A percentile compares a stretch with the other conserved stretches of the same genome.
These are phyloP conservation scores for Pseudogymnoascus sp. DNA, from an alignment of 2,329 filamentous ascomycete species.

Conservation along the genomic window DNA sequence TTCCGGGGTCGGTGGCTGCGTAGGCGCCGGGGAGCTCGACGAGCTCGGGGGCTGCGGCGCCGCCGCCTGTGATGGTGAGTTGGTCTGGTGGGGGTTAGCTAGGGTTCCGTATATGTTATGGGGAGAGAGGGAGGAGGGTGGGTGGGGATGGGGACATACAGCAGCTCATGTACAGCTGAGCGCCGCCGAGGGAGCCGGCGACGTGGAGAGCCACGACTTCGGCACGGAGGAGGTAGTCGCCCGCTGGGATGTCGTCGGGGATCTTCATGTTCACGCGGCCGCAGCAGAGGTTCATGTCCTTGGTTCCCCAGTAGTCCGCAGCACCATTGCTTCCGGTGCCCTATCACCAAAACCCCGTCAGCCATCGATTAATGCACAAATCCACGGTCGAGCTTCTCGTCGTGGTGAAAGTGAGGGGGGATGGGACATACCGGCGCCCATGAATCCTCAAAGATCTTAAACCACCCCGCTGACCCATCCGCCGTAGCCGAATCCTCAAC, in stretches of 20 bases:
- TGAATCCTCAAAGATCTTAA: conserved; percentile 45
- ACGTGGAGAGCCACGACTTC: conserved; percentile 48
- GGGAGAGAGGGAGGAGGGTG: background rate
- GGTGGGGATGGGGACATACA: conserved; percentile 10
- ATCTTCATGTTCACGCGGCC: conserved; percentile 42
- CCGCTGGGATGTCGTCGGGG: conserved; percentile 43
- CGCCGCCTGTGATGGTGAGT: conserved; percentile 34
- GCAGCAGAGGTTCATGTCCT: conserved; percentile 29
- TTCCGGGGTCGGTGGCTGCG: conserved; percentile 36
- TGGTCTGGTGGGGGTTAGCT: conserved; percentile 35
- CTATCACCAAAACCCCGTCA: background rate
- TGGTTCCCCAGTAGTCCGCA: background rate
- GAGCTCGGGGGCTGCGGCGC: conserved; percentile 18
- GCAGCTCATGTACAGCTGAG: conserved; percentile 33
- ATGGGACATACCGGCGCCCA: conserved; percentile 21
- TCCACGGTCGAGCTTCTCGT: background rate
- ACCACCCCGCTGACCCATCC: conserved; percentile 38
- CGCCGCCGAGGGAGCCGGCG: conserved; percentile 32
- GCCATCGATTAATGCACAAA: background rate
- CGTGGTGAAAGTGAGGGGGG: too few species aligned
- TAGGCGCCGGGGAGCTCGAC: conserved; percentile 40
- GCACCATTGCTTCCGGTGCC: background rate
- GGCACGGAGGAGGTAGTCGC: conserved; percentile 47
- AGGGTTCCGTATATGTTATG: conserved; percentile 23
- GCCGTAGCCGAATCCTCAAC: conserved; percentile 41